Evolutionary conservation across 352 stramenopile genomes (phyloP), one percentile per base, ranked within the genome.

Genomic region (Phytophthora pseudosyringae): DNA sequence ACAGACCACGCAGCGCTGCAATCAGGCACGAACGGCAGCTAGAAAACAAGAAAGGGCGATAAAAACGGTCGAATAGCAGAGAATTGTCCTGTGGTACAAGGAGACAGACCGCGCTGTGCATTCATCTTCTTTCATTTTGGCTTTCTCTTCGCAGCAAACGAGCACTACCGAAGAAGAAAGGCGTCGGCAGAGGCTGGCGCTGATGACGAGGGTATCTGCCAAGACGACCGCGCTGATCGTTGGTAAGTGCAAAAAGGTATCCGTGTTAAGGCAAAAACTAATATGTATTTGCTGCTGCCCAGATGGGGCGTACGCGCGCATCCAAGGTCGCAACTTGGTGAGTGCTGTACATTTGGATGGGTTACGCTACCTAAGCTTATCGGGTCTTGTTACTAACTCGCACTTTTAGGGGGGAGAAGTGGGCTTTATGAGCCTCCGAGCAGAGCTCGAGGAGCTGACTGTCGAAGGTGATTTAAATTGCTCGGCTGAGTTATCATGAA

Each of bases 401-500:
- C 40, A 48, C 43, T 26, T 80, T 64, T 64, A 81, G 33, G 66
- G 73, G 13, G 67, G 74, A 8, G 75, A 71, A 6, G 53, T 93
- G 11, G 75, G 90, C 44, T 91, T 80, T 28, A 45, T 76, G 4
- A 73, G 73, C 15, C 59, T 93, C 8, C 77, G 82, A 10, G 64
- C 59, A 18, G 72, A 81, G 43, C 49, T 93, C 1, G 82, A 93
- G 39, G n/a, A 57, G 5, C 47, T 81, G 5, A 49, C 58, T 5
- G 59, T 91, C 18, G 54, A 68, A 71, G 81, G 82, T 87, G 26
- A 3, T 35, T 45, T 12, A 3, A 4, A 47, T n/a, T 31, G 15
- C 18, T 21, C 21, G 21, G 21, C 21, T 21, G 21, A 21, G 2
- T 21, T 21, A 21, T n/a, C n/a, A n/a, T n/a, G n/a, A n/a, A n/a